Percentiles rank a stretch among this genome's conserved stretches.
phyloP scores from a whole-genome alignment of 1,139 yeast genomes.

The Kodamaea derodonti region DNA sequence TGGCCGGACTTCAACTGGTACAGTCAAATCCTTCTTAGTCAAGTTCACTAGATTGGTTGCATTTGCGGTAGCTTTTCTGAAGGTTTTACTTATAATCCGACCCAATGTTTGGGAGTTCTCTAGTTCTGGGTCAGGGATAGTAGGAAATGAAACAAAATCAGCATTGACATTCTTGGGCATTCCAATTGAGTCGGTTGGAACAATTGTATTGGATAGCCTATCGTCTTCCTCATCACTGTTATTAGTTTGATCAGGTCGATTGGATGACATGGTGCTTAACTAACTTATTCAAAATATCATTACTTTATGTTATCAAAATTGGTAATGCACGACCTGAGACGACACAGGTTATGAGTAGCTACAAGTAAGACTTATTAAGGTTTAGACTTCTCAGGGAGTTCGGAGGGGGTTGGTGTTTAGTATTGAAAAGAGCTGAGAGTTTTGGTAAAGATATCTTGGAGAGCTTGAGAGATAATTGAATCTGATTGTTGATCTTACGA shows the following conservation, averaged over 20 bases:
- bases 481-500: too few relatives aligned
- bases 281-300: too few relatives aligned
- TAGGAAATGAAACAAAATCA: conserved; percentile 44
- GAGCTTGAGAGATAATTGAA: too few relatives aligned
- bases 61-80: conserved; percentile 44
- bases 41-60: conserved; percentile 40
- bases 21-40: conserved; percentile 8
- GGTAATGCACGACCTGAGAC: too few relatives aligned
- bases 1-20: not conserved
- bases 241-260: conserved; percentile 4
- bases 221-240: conserved; percentile 15
- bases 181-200: not conserved
- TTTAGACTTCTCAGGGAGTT: too few relatives aligned
- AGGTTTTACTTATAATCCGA: conserved; percentile 35
- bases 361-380: too few relatives aligned
- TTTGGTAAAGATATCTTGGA: too few relatives aligned
- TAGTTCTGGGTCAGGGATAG: conserved; percentile 42
- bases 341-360: too few relatives aligned
- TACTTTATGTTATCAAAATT: too few relatives aligned
- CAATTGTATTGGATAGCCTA: conserved; percentile 17
- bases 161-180: conserved; percentile 5
- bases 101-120: conserved; percentile 29
- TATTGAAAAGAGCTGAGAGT: too few relatives aligned
- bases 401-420: too few relatives aligned
- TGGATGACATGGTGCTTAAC: too few relatives aligned